phyloP scores from a whole-genome alignment of 768 basidiomycete genomes.

The Pleurotus giganteus region DNA sequence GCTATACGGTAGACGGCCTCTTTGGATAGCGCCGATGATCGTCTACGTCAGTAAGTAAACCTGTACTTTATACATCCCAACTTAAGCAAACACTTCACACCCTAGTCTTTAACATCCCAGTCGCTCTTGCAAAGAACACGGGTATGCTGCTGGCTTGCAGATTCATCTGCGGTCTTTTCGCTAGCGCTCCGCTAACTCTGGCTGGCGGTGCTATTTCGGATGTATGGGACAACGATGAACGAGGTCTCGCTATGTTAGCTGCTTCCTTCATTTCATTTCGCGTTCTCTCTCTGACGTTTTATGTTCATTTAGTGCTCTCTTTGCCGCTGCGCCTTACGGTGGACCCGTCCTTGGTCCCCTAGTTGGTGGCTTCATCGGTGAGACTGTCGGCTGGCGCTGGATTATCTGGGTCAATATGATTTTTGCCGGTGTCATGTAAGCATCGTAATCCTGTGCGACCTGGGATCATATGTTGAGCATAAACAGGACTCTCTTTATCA shows the following conservation, averaged over 20 bases:
- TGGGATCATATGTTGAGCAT: not conserved
- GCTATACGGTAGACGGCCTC: conserved; percentile 33
- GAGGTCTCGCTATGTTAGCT: conserved; percentile 33
- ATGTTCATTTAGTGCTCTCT: conserved; percentile 22
- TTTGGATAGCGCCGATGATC: conserved; percentile 36
- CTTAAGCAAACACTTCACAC: not conserved
- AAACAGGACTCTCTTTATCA: conserved; percentile 12
- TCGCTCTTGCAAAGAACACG: conserved; percentile 31
- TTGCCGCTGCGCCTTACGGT: conserved; percentile 37
- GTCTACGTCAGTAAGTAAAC: conserved; percentile 32
- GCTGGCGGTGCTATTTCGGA: conserved; percentile 36
- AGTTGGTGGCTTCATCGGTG: conserved; percentile 45
- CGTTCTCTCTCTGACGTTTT: not conserved
- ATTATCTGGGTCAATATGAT: conserved; percentile 39
- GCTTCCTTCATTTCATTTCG: not conserved
- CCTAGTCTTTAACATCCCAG: conserved; percentile 27
- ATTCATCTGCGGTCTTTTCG: conserved; percentile 38
- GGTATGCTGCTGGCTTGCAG: conserved; percentile 32
- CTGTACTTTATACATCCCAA: not conserved
- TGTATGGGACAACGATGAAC: conserved; percentile 38
- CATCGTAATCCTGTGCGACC: conserved; percentile 7
- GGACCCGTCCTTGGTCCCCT: conserved; percentile 44
- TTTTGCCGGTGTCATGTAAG: conserved; percentile 32
- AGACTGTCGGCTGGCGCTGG: conserved; percentile 36
- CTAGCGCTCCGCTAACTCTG: conserved; percentile 37